Evolutionary conservation across 768 basidiomycete species (phyloP), one percentile per base, ranked within the genome.

Genomic region (Phanerodontia chrysosporium): DNA sequence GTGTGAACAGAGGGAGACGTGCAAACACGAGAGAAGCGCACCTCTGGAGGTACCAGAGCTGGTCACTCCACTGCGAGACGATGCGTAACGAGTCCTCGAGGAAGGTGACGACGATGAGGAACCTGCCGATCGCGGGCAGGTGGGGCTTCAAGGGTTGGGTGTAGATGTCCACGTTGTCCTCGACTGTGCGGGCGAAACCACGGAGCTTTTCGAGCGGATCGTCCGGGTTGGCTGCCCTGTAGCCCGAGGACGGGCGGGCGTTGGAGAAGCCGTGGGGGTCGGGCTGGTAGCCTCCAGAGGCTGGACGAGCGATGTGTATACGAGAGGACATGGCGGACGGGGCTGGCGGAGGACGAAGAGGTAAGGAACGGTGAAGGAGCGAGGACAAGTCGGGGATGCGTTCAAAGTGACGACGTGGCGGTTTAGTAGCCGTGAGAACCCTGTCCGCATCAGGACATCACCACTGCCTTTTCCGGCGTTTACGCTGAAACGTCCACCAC

Each of bases 31-130:
- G 28, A 57, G 39, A 53, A 39, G 78, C 92, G 68, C 63, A 97
- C 96, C 86, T 87, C 73, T 98, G 92, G 67, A 99, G 79, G 74
- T 98, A 99, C 93, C 96, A 99, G 56, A 97, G 83, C 75, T 99
- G 97, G 77, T 99, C 97, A 49, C 84, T 72, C 94, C 95, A 98
- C 72, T 98, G 96, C 2, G 94, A 92, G 60, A 92, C 55, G 69
- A 98, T 98, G 63, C 97, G 80, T 68, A 96, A 74, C 9, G 97
- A 92, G 70, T 99, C 97, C 80, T 99, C 97, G 73, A 95, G 78
- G 77, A 99, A 99, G 10, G 97, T 99, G 44, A 97, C 94, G 54
- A 99, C 93, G 73, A 98, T 98, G 59, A 99, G 74, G 76, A 98
- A 98, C 66, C 97, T 85, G 59, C 95, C 96, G 72, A 98, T 87